Base-by-base conservation (phyloP, 140 eudicot genomes). In the Erigeron philadelphicus region DNA sequence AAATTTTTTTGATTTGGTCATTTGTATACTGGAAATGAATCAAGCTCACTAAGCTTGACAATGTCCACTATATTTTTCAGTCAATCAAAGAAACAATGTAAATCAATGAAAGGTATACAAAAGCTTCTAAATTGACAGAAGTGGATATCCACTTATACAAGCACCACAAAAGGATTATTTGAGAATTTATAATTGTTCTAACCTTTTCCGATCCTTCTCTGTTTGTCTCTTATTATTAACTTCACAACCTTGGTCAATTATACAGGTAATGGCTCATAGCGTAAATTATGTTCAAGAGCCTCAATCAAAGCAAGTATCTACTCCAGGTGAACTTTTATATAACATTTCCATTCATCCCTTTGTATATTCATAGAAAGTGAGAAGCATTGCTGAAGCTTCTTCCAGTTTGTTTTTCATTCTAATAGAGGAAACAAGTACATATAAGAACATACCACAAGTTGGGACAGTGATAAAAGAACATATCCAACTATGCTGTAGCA, bases 221-320 rank as follows among this genome's bases (percentile, higher is more conserved):
- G 43, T 44, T 10, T 56, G 43, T 60, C 2, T 68, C n/a, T 18
- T 17, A 74, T 4, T 17, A 74, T 55, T 74, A 74, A 74, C 15
- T 53, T 44, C 38, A 74, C 31, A 31, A 60, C 43, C 42, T 40
- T 45, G 69, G 21, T 46, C 66, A 46, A 60, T 2, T 50, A 62
- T 76, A 53, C 42, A 83, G 87, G 86, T 84, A 41, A 75, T 81
- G 82, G 89, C 43, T 11, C 81, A 72, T 40, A 81, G 68, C 74
- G 38, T 84, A 58, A 75, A 64, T 64, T 84, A 73, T 73, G 85
- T 84, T 53, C 72, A 77, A 70, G 78, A 43, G 16, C 71, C 64
- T 70, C 65, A 35, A 62, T 35, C 72, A 42, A 77, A 45, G 74
- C 71, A 74, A 73, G 21, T 12, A 64, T 41, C 62, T 60, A 45